Percentiles rank a stretch among this genome's conserved stretches.
These are phyloP conservation scores for Cutaneotrichosporon dermatis DNA, from an alignment of 1,284 basidiomycete species.

Conservation along the genomic window DNA sequence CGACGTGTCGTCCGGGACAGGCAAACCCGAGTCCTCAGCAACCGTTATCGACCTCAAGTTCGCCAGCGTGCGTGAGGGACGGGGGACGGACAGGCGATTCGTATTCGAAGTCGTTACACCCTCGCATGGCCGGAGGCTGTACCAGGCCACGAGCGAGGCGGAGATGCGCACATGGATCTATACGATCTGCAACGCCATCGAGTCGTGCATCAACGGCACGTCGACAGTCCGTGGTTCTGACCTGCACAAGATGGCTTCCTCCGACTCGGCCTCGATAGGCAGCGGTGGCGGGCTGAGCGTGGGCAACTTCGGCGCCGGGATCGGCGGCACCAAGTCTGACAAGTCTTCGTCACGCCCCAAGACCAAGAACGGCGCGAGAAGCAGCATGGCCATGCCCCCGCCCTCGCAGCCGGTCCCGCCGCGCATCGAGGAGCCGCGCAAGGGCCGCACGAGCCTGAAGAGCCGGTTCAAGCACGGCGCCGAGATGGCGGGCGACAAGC, in stretches of 20 bases:
- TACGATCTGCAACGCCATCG: conserved; percentile 54
- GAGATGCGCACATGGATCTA: conserved; percentile 54
- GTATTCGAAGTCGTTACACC: conserved; percentile 55
- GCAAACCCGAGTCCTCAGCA: conserved; percentile 31
- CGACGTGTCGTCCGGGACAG: conserved; percentile 23
- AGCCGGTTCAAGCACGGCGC: conserved; percentile 34
- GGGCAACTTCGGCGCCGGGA: background rate
- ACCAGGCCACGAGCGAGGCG: conserved; percentile 52
- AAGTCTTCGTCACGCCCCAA: background rate
- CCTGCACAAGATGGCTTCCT: background rate
- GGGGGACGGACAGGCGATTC: conserved; percentile 47
- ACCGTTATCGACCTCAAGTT: conserved; percentile 49
- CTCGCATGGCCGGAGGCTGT: conserved; percentile 49
- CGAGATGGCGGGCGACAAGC: conserved; percentile 29
- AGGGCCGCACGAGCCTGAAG: conserved; percentile 38
- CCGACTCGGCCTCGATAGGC: no score
- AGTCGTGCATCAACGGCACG: conserved; percentile 53
- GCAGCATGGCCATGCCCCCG: conserved; percentile 23
- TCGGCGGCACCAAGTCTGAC: background rate
- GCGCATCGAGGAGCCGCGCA: conserved; percentile 8
- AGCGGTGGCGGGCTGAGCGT: background rate
- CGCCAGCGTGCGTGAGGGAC: conserved; percentile 47
- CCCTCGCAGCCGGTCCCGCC: conserved; percentile 20
- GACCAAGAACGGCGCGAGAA: background rate
- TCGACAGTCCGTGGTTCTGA: conserved; percentile 49